Evolutionary conservation across 2,329 filamentous ascomycete species (phyloP).

Genomic region (Xylaria sp.): DNA sequence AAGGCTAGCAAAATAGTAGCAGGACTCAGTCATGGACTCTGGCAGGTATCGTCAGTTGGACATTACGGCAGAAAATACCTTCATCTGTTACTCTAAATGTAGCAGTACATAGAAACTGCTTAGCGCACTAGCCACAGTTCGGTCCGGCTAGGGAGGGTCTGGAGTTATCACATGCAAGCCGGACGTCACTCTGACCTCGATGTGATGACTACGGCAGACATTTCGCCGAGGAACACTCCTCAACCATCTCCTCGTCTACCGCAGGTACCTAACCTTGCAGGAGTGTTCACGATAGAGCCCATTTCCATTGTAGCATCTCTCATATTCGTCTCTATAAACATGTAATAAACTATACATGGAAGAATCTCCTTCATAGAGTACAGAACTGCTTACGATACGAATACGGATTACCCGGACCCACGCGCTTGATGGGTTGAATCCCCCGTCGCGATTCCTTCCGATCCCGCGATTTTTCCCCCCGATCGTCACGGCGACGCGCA

Average conservation of each 20-base stretch:
- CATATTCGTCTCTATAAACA: constrained; percentile 11
- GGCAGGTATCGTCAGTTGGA: no score
- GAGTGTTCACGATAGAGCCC: neutral
- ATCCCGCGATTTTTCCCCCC: neutral
- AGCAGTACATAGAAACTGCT: neutral
- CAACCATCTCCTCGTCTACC: neutral
- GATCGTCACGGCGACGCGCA: constrained; percentile 11
- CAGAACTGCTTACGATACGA: constrained; percentile 8
- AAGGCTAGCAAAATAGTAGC: no score
- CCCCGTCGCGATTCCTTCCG: neutral
- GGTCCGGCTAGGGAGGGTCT: constrained; percentile 1
- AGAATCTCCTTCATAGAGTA: neutral
- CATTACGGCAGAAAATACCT: neutral
- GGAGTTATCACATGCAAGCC: constrained; percentile 29
- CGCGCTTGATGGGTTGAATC: constrained; percentile 20
- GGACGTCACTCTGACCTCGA: constrained; percentile 25
- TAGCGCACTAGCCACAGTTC: constrained; percentile 11
- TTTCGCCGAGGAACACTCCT: constrained; percentile 26
- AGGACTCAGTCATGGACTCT: no score
- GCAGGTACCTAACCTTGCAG: neutral
- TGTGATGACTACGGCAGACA: constrained; percentile 11
- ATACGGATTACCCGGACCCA: neutral
- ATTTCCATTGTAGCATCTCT: constrained; percentile 4
- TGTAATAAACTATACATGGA: constrained; percentile 23
- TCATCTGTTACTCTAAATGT: neutral